phyloP scores from a whole-genome alignment of 140 eudicot species.

The Cichorium intybus region DNA sequence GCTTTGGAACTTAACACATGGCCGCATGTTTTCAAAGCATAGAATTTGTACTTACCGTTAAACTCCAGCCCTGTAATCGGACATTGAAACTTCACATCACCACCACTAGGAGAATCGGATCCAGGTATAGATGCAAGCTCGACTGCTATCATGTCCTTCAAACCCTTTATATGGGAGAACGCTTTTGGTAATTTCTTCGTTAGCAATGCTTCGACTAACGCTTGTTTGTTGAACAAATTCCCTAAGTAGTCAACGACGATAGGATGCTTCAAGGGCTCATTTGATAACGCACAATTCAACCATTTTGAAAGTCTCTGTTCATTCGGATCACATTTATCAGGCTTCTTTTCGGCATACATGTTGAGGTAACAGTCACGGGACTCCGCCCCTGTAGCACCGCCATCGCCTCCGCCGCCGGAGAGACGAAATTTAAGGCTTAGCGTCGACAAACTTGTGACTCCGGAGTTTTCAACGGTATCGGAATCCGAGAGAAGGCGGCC shows the following conservation, averaged over 20 bases:
- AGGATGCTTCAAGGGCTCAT: constrained; percentile 79
- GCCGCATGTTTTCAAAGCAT: constrained; percentile 68
- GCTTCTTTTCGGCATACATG: constrained; percentile 85
- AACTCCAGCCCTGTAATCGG: constrained; percentile 78
- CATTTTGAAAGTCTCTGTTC: constrained; percentile 73
- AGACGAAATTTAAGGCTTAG: constrained; percentile 43
- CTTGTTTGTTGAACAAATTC: constrained; percentile 75
- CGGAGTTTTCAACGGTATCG: constrained; percentile 27
- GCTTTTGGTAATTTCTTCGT: constrained; percentile 60
- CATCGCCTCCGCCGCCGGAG: constrained; percentile 89
- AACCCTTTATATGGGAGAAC: constrained; percentile 71
- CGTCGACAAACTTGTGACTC: constrained; percentile 43
- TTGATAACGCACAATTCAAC: constrained; percentile 74
- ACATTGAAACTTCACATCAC: constrained; percentile 62
- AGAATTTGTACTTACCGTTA: constrained; percentile 81
- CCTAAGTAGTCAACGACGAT: constrained; percentile 77
- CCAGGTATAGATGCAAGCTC: constrained; percentile 49
- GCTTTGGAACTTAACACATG: constrained; percentile 88
- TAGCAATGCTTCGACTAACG: constrained; percentile 69
- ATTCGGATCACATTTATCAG: constrained; percentile 83
- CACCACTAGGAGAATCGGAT: neutral
- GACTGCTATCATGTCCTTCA: constrained; percentile 76
- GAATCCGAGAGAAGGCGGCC: constrained; percentile 55
- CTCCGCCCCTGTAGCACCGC: constrained; percentile 94
- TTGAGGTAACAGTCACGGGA: constrained; percentile 90